Evolutionary conservation across 169 alveolate species (phyloP), one percentile per base, ranked within the genome.

Genomic region (Plasmodium inui): DNA sequence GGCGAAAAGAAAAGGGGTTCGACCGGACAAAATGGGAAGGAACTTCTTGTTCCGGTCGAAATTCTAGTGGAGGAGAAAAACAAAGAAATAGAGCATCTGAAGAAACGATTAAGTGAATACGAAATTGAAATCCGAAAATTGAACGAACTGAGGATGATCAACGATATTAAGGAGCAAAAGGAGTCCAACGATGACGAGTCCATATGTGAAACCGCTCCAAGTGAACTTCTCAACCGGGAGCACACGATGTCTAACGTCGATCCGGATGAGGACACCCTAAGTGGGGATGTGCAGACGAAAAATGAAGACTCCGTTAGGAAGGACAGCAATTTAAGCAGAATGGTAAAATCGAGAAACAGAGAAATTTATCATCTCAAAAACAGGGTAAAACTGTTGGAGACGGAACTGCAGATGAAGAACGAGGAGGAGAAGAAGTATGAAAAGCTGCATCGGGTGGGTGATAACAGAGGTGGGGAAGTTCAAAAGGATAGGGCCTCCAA

Each of bases 111-210:
- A 34, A 78, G 71, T 44, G 94, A 76, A 34, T 88, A 88, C 41
- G 94, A 88, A 78, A 61, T 88, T 0, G 94, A 88, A 88, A 88
- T 88, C 46, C 26, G 89, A 41, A 88, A 88, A 79, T 37, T 88
- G 8, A 88, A 88, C 53, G 94, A 88, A 57, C 26, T 88, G 26
- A 34, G 90, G 71, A 55, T 79, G 83, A 41, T 88, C 46, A 78
- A 79, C 32, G 83, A 32, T 34, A 30, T 78, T 61, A 88, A 88
- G 34, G 61, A 57, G 73, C 61, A 79, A 50, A 44, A 50, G 17
- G 34, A 3, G 26, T 57, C 10, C 7, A 37, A 3, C 17, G 70
- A 2, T 1, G 28, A 61, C 12, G 10, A 5, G 6, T 19, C 46
- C 6, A 22, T 12, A 1, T 55, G 57, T 50, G 89, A 78, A 57